Evolutionary conservation across 768 basidiomycete genomes (phyloP).

Genomic region (Tephrocybe sp.): DNA sequence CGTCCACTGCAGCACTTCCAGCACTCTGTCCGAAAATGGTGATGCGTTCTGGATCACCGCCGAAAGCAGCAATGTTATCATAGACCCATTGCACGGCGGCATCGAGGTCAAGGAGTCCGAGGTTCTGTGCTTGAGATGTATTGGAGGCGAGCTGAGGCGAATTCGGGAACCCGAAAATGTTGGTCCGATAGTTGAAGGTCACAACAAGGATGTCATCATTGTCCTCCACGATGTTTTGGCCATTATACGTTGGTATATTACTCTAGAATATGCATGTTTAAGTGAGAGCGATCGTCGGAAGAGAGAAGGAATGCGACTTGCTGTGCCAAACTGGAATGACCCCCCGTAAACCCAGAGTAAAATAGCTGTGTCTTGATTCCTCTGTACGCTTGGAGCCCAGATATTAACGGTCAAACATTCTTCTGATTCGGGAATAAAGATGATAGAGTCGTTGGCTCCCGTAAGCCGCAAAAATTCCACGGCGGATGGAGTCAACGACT

Average conservation of each 20-base stretch:
- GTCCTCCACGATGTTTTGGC: constrained; percentile 28
- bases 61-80: constrained; percentile 40
- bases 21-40: constrained; percentile 34
- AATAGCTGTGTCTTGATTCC: constrained; percentile 31
- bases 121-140: constrained; percentile 27
- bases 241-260: constrained; percentile 24
- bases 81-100: constrained; percentile 44
- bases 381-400: constrained; percentile 29
- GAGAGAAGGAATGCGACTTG: constrained; percentile 13
- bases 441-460: constrained; percentile 15
- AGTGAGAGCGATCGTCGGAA: not conserved
- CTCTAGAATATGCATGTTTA: constrained; percentile 17
- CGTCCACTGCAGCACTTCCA: constrained; percentile 26
- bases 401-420: constrained; percentile 34
- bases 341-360: constrained; percentile 38
- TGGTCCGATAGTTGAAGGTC: constrained; percentile 24
- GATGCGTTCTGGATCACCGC: constrained; percentile 36
- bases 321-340: constrained; percentile 31
- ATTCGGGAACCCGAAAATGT: constrained; percentile 35
- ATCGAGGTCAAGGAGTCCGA: constrained; percentile 32
- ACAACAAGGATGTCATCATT: constrained; percentile 28
- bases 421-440: constrained; percentile 28
- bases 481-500: constrained; percentile 18
- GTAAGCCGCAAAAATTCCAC: constrained; percentile 22
- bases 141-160: constrained; percentile 28